Base-by-base conservation (phyloP, 164 flowering plant species). In the Protea cynaroides region DNA sequence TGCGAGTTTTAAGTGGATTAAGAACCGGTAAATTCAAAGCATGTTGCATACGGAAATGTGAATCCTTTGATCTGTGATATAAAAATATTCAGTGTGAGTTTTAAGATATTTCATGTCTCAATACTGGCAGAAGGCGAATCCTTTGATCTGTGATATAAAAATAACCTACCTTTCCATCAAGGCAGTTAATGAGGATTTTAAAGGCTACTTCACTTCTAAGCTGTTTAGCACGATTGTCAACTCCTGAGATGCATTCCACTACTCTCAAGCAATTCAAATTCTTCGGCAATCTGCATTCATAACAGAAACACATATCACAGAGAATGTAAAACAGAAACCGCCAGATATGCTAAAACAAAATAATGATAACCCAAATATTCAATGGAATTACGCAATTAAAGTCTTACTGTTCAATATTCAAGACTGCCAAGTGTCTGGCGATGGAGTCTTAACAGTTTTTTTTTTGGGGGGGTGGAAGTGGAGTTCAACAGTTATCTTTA, bases 261-360 rank as follows among this genome's bases (percentile, higher is more conserved):
- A 78, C 59, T 69, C 83, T 77, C 81, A 91, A 65, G 78, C 93
- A 85, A 76, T 91, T 94, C 65, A 83, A 73, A 51, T 94, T 92
- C 56, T 65, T 70, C 29, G 85, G 84, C 24, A 83, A 68, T 73
- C 99, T 91, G 81, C 67, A 74, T 25, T 53, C 37, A 60, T 59
- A 59, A 4, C 58, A 29, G 13, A 10, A 49, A 50, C 23, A 61
- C 56, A 56, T 63, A 36, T 18, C 61, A 70, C 46, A 50, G n/a
- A 9, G 19, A 29, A 56, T 13, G 51, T 21, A 57, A 21, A 11
- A 49, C 1, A 36, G 61, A 59, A 47, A 19, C 25, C 2, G 12
- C 22, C 4, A 8, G 12, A 64, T 25, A 23, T 25, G 43, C 18
- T 38, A 19, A 22, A 25, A 22, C 1, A 68, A 13, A n/a, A 66